phyloP scores from a whole-genome alignment of 208 protist genomes.

The Phytomonas francai region DNA sequence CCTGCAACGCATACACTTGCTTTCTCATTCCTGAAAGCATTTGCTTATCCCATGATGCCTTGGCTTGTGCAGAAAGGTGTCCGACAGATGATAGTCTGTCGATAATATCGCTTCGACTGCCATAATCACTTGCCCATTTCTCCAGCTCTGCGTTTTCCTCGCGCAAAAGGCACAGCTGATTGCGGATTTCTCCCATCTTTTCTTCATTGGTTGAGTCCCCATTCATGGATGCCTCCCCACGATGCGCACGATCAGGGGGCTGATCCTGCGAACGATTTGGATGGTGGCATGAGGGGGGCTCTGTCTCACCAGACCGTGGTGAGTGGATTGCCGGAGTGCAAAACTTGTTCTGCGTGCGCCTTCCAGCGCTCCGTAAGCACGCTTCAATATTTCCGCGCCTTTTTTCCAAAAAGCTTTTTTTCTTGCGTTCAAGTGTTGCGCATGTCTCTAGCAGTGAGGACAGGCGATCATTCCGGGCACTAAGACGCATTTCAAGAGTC shows the following conservation, averaged over 20 bases:
- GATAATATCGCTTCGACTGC: background rate
- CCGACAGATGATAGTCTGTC: too few species aligned
- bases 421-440: background rate
- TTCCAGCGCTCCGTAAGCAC: background rate
- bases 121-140: background rate
- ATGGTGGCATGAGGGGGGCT: background rate
- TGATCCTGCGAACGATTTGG: background rate
- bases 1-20: too few species aligned
- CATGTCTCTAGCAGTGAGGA: background rate
- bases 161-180: background rate
- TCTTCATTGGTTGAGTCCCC: background rate
- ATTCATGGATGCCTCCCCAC: background rate
- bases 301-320: background rate
- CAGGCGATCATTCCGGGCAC: background rate
- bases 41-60: too few species aligned
- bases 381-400: background rate
- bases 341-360: background rate
- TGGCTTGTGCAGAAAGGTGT: too few species aligned
- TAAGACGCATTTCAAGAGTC: background rate
- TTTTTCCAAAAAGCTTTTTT: background rate
- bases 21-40: too few species aligned
- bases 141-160: background rate
- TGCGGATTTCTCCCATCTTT: background rate
- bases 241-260: background rate
- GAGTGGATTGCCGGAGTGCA: background rate